Percentiles rank a stretch among this genome's conserved stretches.
phyloP scores from a whole-genome alignment of 2,329 filamentous ascomycete genomes.

The Cercospora sp. region DNA sequence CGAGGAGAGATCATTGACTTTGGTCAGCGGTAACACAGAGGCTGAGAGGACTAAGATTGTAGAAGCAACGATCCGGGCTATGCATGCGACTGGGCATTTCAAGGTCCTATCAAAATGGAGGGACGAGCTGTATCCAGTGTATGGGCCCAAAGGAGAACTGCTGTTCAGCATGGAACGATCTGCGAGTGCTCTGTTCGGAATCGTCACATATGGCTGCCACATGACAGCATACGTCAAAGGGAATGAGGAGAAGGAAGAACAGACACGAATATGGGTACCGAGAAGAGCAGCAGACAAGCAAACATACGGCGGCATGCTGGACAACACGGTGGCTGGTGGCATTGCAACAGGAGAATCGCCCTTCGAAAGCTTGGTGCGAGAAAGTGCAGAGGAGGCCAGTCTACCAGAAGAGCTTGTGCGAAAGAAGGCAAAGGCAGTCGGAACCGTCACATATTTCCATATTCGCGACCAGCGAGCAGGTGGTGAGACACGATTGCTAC shows the following conservation, averaged over 20 bases:
- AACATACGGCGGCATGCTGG: constrained; percentile 87
- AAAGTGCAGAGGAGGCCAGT: constrained; percentile 86
- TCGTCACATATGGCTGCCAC: constrained; percentile 75
- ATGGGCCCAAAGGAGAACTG: constrained; percentile 59
- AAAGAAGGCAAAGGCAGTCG: constrained; percentile 58
- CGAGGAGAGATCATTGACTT: constrained; percentile 61
- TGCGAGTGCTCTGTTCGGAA: constrained; percentile 71
- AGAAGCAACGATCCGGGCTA: constrained; percentile 62
- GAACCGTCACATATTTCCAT: constrained; percentile 82
- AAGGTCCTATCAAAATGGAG: constrained; percentile 76
- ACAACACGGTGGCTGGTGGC: constrained; percentile 89
- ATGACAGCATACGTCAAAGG: constrained; percentile 66
- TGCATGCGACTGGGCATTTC: constrained; percentile 72
- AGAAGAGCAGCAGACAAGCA: constrained; percentile 73
- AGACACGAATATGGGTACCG: constrained; percentile 82
- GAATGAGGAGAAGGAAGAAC: constrained; percentile 47
- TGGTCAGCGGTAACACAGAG: constrained; percentile 58
- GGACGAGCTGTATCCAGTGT: constrained; percentile 77
- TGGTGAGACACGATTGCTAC: constrained; percentile 77
- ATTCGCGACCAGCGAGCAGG: constrained; percentile 73
- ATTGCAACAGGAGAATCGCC: constrained; percentile 78
- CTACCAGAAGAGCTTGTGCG: constrained; percentile 71
- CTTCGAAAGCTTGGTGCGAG: constrained; percentile 79
- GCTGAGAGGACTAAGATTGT: constrained; percentile 62
- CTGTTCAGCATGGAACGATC: constrained; percentile 77